phyloP scores from a whole-genome alignment of 1,139 yeast species.

The Candida mesenterica region DNA sequence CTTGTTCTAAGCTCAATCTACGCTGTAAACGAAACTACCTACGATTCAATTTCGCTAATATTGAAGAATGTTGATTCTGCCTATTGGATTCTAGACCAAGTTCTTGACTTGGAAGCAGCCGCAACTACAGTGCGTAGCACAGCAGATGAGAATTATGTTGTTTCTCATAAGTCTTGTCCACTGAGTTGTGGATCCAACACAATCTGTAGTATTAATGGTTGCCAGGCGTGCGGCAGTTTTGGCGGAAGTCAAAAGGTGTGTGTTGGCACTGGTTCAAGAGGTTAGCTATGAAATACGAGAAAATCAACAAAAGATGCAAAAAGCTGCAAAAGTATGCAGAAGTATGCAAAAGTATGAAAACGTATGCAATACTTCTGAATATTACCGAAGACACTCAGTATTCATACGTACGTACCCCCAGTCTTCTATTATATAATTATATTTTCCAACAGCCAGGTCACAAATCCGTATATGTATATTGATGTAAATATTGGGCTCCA shows the following conservation, averaged over 20 bases:
- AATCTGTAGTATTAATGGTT: neutral
- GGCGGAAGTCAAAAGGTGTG: slow-evolving; percentile 1
- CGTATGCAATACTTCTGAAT: no score
- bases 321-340: no score
- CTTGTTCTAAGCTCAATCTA: neutral
- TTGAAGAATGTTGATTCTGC: slow-evolving; percentile 1
- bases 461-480: no score
- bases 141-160: neutral
- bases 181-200: neutral
- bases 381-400: no score
- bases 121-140: neutral
- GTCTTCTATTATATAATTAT: no score
- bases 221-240: slow-evolving; percentile 1
- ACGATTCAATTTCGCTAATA: neutral
- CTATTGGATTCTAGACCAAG: neutral
- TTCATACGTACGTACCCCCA: no score
- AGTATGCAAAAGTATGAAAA: no score
- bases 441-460: no score
- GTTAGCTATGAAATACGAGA: no score
- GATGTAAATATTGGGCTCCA: no score
- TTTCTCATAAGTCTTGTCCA: neutral
- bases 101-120: neutral
- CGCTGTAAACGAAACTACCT: neutral
- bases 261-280: slow-evolving; percentile 1
- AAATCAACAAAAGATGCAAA: no score